phyloP scores from a whole-genome alignment of 495 filamentous ascomycete species.

The Trichoderma reesei region DNA sequence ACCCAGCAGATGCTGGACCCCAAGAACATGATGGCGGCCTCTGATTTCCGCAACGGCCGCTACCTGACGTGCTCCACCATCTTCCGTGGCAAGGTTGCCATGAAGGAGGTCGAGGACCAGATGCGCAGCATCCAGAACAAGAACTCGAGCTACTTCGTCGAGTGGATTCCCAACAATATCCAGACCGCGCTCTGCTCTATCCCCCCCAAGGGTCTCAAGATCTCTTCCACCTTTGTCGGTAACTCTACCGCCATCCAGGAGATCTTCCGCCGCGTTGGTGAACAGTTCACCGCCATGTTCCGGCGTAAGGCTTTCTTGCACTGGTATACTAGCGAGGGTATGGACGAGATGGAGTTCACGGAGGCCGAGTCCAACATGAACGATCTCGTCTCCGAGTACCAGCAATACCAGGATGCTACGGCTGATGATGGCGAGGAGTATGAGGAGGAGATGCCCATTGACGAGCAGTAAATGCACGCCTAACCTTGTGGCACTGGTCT shows the following conservation, averaged over 20 bases:
- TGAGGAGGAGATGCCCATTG: slow-evolving; percentile 51
- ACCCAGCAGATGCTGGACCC: slow-evolving; percentile 99
- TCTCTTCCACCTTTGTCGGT: slow-evolving; percentile 98
- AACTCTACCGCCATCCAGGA: slow-evolving; percentile 99
- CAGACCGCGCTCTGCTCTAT: slow-evolving; percentile 99
- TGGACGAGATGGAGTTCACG: slow-evolving; percentile 99
- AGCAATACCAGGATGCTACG: slow-evolving; percentile 99
- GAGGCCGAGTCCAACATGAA: slow-evolving; percentile 99
- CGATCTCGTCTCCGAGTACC: slow-evolving; percentile 98
- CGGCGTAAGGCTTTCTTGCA: slow-evolving; percentile 99
- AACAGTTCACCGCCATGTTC: slow-evolving; percentile 99
- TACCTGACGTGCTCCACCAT: slow-evolving; percentile 99
- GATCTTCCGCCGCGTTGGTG: slow-evolving; percentile 99
- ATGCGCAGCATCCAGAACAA: slow-evolving; percentile 99
- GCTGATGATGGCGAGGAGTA: slow-evolving; percentile 61
- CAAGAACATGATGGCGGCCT: slow-evolving; percentile 99
- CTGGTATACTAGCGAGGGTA: slow-evolving; percentile 99
- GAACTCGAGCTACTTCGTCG: slow-evolving; percentile 99
- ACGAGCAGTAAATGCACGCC: slow-evolving; percentile 38
- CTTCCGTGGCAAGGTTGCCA: slow-evolving; percentile 99
- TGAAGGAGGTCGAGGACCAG: slow-evolving; percentile 99
- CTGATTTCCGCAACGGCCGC: slow-evolving; percentile 98
- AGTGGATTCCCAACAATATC: slow-evolving; percentile 99
- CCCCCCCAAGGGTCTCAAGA: slow-evolving; percentile 94
- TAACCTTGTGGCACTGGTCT: background rate